Evolutionary conservation across 306 rosid genomes (phyloP), one percentile per base, ranked within the genome.

Genomic region (Senna tora): DNA sequence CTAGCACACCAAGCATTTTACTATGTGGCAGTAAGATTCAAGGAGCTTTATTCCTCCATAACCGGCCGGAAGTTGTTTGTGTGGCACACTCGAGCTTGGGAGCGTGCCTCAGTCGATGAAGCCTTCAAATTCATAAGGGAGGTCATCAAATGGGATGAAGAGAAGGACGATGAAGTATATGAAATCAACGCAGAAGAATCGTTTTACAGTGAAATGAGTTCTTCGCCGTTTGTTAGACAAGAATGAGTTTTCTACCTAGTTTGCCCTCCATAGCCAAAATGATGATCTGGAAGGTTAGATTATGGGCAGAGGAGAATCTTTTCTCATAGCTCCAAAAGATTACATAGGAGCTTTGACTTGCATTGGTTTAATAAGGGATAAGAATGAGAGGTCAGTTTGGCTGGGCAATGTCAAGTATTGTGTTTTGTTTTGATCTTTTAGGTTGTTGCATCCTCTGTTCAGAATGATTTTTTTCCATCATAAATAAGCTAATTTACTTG

Each of bases 121-220:
- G 96, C 92, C 69, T 89, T 92, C 79, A 89, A 82, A 80, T 92
- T 86, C 80, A 71, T 77, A 15, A 86, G 97, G 79, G 97, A 92
- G 80, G 84, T 92, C 65, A 84, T 92, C 60, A 89, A 80, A 77
- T 92, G 97, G 97, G 86, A 87, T 71, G 97, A 87, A 69, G 93
- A 89, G 80, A 92, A 89, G 76, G 83, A 81, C 70, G 93, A 90
- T 5, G 86, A 82, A 49, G 21, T 83, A 56, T 87, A 79, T 60
- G 92, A 83, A 52, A 69, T 75, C 28, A 67, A 72, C 45, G 84
- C 51, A 17, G 97, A 89, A 4, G 97, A 92, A 51, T 92, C 97
- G 51, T 87, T 83, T 75, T 92, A 86, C 82, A 84, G 90, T 61
- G 96, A 89, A 75, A 67, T 73, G 80, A 87, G 96, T 72, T 83